phyloP scores from a whole-genome alignment of 768 basidiomycete species.

The Kwoniella europaea region DNA sequence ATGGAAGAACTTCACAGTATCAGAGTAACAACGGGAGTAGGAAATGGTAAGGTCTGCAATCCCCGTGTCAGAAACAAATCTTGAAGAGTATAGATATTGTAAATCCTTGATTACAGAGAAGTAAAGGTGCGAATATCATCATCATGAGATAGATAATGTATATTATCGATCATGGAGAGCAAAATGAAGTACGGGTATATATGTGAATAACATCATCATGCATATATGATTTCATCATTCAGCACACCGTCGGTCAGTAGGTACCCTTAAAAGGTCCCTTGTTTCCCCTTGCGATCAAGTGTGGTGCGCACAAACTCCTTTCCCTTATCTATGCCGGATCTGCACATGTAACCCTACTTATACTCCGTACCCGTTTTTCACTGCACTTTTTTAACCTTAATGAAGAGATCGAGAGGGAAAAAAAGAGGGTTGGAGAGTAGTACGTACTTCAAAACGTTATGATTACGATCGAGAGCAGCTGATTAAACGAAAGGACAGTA shows the following conservation, averaged over 20 bases:
- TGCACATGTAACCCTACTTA: background rate
- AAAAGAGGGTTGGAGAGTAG: background rate
- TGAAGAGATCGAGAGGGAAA: too few species aligned
- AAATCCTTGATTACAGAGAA: background rate
- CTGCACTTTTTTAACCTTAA: background rate
- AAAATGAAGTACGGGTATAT: too few species aligned
- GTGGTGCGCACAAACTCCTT: background rate
- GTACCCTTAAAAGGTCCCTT: too few species aligned
- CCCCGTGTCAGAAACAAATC: too few species aligned
- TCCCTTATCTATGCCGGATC: too few species aligned
- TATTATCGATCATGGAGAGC: background rate
- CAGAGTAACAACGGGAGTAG: constrained; percentile 1
- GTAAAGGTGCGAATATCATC: too few species aligned
- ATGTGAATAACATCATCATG: too few species aligned
- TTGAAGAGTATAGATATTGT: background rate
- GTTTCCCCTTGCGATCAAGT: too few species aligned
- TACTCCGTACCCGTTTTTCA: background rate
- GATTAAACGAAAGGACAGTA: too few species aligned
- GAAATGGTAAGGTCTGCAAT: constrained; percentile 2
- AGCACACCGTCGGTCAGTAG: too few species aligned
- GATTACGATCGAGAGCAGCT: background rate
- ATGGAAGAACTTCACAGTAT: background rate
- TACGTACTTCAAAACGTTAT: background rate
- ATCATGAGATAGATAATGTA: too few species aligned
- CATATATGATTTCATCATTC: too few species aligned